phyloP scores from a whole-genome alignment of 2,329 filamentous ascomycete species.

The Ceratocystis lukuohia region DNA sequence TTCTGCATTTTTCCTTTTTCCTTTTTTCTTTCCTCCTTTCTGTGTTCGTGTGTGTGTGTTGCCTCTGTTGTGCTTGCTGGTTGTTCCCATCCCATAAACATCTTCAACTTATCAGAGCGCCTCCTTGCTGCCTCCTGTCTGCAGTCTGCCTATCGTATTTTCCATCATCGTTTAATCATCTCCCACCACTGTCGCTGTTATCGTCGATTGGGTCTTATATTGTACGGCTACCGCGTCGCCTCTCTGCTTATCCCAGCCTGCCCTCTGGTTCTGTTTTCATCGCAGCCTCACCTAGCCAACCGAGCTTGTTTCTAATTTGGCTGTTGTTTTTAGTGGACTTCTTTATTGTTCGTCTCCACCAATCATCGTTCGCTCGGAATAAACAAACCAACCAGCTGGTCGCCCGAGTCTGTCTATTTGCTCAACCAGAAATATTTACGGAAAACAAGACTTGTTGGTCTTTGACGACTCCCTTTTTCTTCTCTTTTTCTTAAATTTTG shows the following conservation, averaged over 20 bases:
- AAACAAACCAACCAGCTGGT: neutral
- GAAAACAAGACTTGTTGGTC: neutral
- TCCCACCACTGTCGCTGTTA: neutral
- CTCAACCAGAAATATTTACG: neutral
- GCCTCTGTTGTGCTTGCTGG: neutral
- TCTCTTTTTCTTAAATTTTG: no score
- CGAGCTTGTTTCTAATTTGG: neutral
- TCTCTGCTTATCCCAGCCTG: neutral
- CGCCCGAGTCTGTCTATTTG: neutral
- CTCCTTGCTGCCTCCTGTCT: neutral
- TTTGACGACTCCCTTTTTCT: neutral
- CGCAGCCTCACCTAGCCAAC: neutral
- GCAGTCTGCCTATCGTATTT: no score
- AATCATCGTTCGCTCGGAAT: neutral
- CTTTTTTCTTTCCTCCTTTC: conserved; percentile 4
- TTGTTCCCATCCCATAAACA: neutral
- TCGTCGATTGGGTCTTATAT: neutral
- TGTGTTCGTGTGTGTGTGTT: conserved; percentile 9
- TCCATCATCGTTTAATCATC: neutral
- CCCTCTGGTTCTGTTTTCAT: neutral
- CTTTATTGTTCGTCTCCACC: neutral
- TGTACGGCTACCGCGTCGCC: neutral
- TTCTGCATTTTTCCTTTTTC: conserved; percentile 6
- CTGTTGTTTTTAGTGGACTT: neutral
- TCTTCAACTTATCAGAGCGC: conserved; percentile 3